Base-by-base conservation (phyloP, 768 basidiomycete genomes). In the Amanita muscaria region DNA sequence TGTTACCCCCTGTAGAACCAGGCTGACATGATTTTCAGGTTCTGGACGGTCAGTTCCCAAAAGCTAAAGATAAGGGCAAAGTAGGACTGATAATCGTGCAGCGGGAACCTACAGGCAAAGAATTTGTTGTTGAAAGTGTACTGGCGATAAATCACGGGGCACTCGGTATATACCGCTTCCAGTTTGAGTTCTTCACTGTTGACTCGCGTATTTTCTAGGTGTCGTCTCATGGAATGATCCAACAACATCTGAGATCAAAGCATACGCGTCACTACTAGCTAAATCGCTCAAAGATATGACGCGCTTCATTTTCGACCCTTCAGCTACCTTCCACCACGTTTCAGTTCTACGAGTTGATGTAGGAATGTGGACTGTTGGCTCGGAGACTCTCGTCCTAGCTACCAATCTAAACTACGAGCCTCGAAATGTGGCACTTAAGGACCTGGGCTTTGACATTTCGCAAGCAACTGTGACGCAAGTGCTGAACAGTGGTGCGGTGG, bases 111-210 rank as follows among this genome's bases (percentile, higher is more conserved):
- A 84, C 80, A 0, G 83, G 84, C 6, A 65, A 72, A 44, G 83
- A 88, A 56, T 87, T 74, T 57, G 66, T 84, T 14, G 73, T 85
- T 3, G 66, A 84, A 61, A 73, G 69, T 50, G 68, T 82, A 23
- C 56, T 87, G 14, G 78, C 72, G 1, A 77, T 87, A 55, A 86
- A 83, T 49, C 83, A 86, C 44, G 82, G 85, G 4, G 81, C 66
- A 1, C 57, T 77, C 4, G 81, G 79, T 64, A 51, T 15, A 66
- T 55, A 27, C 19, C 23, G 27, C 11, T 22, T 29, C 27, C 27
- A 29, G 6, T 29, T 29, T 29, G 27, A n/a, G n/a, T 12, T 12
- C 27, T 29, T 42, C 6, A 29, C 27, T 12, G 6, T 12, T 29
- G 27, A 29, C 12, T 6, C 6, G 27, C 12, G 27, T 19, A 14